Percentiles rank a stretch among this genome's conserved stretches.
phyloP scores from a whole-genome alignment of 495 filamentous ascomycete genomes.

The Antarctomyces pellizariae region DNA sequence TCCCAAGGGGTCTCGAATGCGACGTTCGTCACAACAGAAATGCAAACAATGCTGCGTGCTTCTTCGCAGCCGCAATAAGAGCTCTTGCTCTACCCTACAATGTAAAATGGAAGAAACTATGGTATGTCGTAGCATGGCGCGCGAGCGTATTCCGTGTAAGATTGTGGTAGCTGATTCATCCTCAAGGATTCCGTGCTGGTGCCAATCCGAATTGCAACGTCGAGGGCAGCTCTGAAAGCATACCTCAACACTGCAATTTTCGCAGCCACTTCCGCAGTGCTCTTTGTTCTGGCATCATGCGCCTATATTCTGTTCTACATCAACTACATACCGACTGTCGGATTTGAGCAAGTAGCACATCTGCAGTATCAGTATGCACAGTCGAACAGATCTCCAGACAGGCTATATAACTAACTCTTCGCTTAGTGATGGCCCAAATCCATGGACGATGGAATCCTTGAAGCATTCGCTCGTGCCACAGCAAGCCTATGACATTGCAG shows the following conservation, averaged over 20 bases:
- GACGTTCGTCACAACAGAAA: too few relatives aligned
- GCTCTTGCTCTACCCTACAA: too few relatives aligned
- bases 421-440: slow-evolving; percentile 20
- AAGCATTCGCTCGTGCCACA: slow-evolving; percentile 19
- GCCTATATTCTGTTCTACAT: slow-evolving; percentile 64
- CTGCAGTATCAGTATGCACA: slow-evolving; percentile 52
- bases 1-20: too few relatives aligned
- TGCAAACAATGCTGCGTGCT: too few relatives aligned
- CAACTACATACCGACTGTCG: slow-evolving; percentile 52
- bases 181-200: slow-evolving; percentile 15
- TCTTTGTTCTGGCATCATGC: slow-evolving; percentile 37
- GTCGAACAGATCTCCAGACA: too few relatives aligned
- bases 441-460: slow-evolving; percentile 27
- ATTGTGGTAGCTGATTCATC: too few relatives aligned
- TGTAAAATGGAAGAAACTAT: too few relatives aligned
- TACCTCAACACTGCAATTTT: slow-evolving; percentile 53
- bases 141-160: too few relatives aligned
- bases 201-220: slow-evolving; percentile 30
- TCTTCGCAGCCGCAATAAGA: too few relatives aligned
- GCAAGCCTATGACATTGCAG: slow-evolving; percentile 38
- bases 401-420: slow-evolving; percentile 1
- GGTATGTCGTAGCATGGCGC: too few relatives aligned
- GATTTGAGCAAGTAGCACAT: slow-evolving; percentile 40
- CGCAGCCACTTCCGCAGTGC: slow-evolving; percentile 25
- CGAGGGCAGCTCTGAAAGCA: slow-evolving; percentile 39